Evolutionary conservation across 805 yeast species (phyloP).

Genomic region (Helenozyma baotianmanensis): DNA sequence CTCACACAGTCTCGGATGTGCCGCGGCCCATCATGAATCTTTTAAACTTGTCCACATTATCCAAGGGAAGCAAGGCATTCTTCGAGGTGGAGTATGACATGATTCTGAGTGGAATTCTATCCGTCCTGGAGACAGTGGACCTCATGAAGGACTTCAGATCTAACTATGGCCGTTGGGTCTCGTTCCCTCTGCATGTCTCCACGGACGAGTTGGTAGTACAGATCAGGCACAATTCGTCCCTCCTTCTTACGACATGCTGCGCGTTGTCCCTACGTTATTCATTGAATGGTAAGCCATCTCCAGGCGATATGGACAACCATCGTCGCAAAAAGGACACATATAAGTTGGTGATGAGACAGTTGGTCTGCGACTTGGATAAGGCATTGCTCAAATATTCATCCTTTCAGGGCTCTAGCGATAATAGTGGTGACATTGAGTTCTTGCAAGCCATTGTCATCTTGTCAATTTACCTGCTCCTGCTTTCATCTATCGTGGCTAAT

Average conservation of each 20-base stretch:
- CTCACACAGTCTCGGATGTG: constrained; percentile 25
- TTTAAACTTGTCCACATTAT: constrained; percentile 13
- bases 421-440: constrained; percentile 44
- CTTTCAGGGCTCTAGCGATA: constrained; percentile 13
- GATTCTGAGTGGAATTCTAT: constrained; percentile 45
- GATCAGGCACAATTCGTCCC: constrained; percentile 49
- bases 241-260: constrained; percentile 65
- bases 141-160: constrained; percentile 57
- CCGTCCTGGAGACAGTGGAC: constrained; percentile 43
- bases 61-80: constrained; percentile 5
- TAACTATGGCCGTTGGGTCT: constrained; percentile 74
- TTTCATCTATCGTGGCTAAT: constrained; percentile 40
- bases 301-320: constrained; percentile 21
- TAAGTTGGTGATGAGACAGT: constrained; percentile 36
- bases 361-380: constrained; percentile 46
- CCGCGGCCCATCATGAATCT: constrained; percentile 37
- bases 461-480: constrained; percentile 59
- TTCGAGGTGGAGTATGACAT: constrained; percentile 37
- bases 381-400: constrained; percentile 34
- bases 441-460: constrained; percentile 64
- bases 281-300: constrained; percentile 21
- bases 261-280: constrained; percentile 54
- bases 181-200: constrained; percentile 53
- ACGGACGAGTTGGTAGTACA: constrained; percentile 46
- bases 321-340: constrained; percentile 30